These are phyloP conservation scores for Ophiosphaerella herpotricha DNA, from an alignment of 2,329 filamentous ascomycete species.

Conservation along the genomic window DNA sequence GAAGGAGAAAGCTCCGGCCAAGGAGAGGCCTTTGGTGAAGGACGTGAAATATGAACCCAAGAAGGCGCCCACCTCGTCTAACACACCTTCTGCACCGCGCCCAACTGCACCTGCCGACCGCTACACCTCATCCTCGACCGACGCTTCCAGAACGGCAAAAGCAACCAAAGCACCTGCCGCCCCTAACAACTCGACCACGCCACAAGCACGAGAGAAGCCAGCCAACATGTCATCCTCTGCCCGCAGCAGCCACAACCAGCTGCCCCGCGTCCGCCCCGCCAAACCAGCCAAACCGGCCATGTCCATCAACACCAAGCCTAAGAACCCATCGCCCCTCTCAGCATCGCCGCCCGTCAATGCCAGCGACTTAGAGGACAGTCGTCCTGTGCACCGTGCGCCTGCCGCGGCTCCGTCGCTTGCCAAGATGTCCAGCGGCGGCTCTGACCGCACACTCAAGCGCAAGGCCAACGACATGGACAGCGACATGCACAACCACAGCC, in stretches of 20 bases:
- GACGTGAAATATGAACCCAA: constrained; percentile 29
- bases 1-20: constrained; percentile 29
- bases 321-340: constrained; percentile 65
- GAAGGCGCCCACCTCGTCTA: constrained; percentile 23
- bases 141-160: constrained; percentile 24
- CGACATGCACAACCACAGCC: constrained; percentile 43
- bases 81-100: constrained; percentile 20
- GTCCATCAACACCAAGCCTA: constrained; percentile 57
- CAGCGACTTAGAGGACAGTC: constrained; percentile 59
- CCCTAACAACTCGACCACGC: constrained; percentile 29
- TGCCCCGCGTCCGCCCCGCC: constrained; percentile 21
- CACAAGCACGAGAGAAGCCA: constrained; percentile 32
- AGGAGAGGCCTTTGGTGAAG: constrained; percentile 27
- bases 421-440: constrained; percentile 37
- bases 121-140: constrained; percentile 20
- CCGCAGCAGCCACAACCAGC: constrained; percentile 21
- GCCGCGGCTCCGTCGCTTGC: constrained; percentile 41
- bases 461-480: constrained; percentile 49
- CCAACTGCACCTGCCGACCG: constrained; percentile 24
- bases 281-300: constrained; percentile 36
- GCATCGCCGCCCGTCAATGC: constrained; percentile 65
- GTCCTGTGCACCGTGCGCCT: constrained; percentile 46
- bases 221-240: constrained; percentile 1
- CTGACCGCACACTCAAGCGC: constrained; percentile 44
- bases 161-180: constrained; percentile 30